A percentile compares a stretch with the other conserved stretches of the same genome.
These are phyloP conservation scores for Tetragonia tetragonoides DNA, from an alignment of 148 eudicot species.

Conservation along the genomic window DNA sequence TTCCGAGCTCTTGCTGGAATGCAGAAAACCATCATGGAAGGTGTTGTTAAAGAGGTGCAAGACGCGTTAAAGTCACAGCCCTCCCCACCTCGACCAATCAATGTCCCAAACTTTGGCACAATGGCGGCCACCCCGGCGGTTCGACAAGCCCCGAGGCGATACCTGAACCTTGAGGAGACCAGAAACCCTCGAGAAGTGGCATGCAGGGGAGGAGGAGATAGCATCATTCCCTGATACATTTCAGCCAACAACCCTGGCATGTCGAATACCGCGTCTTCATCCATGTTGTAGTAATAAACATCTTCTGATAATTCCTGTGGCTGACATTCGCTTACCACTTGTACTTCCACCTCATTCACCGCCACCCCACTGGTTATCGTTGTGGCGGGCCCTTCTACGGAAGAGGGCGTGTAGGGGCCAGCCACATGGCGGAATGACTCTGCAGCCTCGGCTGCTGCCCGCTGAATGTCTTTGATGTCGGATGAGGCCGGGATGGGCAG, in stretches of 20 bases:
- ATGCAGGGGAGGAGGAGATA: conserved; percentile 19
- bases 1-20: too few relatives aligned
- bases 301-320: neutral
- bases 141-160: too few relatives aligned
- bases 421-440: conserved; percentile 30
- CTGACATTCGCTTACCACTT: neutral
- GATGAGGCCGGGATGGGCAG: conserved; percentile 48
- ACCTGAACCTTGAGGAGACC: too few relatives aligned
- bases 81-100: too few relatives aligned
- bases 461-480: conserved; percentile 54
- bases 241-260: conserved; percentile 47
- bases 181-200: too few relatives aligned
- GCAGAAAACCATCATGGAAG: too few relatives aligned
- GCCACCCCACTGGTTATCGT: neutral
- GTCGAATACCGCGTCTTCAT: conserved; percentile 49
- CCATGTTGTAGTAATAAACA: conserved; percentile 32
- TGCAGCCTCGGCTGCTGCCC: conserved; percentile 68
- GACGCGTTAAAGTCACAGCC: too few relatives aligned
- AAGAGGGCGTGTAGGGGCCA: neutral
- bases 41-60: too few relatives aligned
- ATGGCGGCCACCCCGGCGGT: too few relatives aligned
- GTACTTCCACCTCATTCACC: neutral
- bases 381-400: neutral
- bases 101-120: too few relatives aligned
- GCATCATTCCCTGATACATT: conserved; percentile 66